Base-by-base conservation (phyloP, 805 yeast genomes). In the Hanseniaspora valbyensis region DNA sequence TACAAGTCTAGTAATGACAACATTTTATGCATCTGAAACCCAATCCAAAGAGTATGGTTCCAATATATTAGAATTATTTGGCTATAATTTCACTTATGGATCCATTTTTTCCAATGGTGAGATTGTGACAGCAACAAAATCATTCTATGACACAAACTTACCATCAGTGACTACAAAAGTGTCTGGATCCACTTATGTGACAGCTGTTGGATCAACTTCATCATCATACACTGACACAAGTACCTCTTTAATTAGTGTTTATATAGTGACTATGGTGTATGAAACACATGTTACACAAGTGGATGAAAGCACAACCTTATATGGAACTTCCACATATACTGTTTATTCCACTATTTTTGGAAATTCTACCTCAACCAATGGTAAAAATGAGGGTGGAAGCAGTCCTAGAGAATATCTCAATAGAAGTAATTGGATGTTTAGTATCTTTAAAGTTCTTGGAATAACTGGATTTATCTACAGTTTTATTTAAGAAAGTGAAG, bases 21-120 rank as follows among this genome's bases (percentile, higher is more conserved):
- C 49, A 14, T 50, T 50, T 26, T 37, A 39, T 1, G 52, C 52
- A 22, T 38, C 50, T 3, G 29, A 40, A 3, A 37, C 48, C 14
- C 34, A 38, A 29, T 37, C 55, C 53, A 19, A 37, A 32, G 18
- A 43, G 45, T 13, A 33, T 59, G 50, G 56, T 58, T 14, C 53
- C 52, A 32, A 52, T 16, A 42, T 13, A 44, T 50, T 39, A 16
- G 55, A 38, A 39, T n/a, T 40, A 46, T 61, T 40, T 36, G 50
- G 53, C 14, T 50, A 50, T 25, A 50, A 50, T 26, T 42, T 50
- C 29, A 50, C 52, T 6, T 37, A 64, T 2, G 68, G 64, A 1
- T 54, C 62, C 1, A 50, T 64, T 1, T 55, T 59, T 43, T 63
- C 69, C 1, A 58, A 64, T 46, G 67, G 67, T 12, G 54, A 63